Evolutionary conservation across 1,139 yeast species (phyloP).

Genomic region (Nakaseomyces nivariensis): DNA sequence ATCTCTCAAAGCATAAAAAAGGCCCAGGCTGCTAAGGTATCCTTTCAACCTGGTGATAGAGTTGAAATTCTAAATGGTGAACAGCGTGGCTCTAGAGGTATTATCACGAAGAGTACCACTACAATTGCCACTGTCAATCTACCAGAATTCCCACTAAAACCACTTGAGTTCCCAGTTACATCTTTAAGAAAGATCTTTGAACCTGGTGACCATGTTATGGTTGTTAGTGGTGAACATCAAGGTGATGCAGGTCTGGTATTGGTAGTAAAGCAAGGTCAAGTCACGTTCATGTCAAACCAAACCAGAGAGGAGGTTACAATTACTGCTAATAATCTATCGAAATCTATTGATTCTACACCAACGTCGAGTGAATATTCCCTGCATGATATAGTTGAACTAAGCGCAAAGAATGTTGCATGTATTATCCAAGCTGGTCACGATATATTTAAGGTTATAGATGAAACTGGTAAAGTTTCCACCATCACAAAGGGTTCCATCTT

Average conservation of each 20-base stretch:
- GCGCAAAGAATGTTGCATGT: constrained; percentile 81
- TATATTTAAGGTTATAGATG: constrained; percentile 67
- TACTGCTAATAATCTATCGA: constrained; percentile 77
- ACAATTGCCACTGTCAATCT: constrained; percentile 36
- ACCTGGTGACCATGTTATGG: constrained; percentile 93
- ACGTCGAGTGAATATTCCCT: constrained; percentile 69
- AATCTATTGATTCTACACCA: constrained; percentile 64
- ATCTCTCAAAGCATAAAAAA: constrained; percentile 76
- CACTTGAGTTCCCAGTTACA: constrained; percentile 64
- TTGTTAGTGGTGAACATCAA: constrained; percentile 79
- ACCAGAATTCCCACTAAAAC: constrained; percentile 37
- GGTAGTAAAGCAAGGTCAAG: constrained; percentile 70
- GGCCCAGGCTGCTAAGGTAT: constrained; percentile 43
- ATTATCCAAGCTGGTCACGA: constrained; percentile 85
- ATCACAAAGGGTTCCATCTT: constrained; percentile 75
- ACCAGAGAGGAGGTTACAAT: constrained; percentile 82
- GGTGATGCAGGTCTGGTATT: constrained; percentile 96
- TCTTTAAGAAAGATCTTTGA: constrained; percentile 77
- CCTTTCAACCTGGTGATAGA: constrained; percentile 87
- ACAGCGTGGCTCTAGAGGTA: constrained; percentile 82
- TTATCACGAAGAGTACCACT: constrained; percentile 47
- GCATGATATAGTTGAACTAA: constrained; percentile 83
- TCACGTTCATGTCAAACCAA: constrained; percentile 81
- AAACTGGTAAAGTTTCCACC: constrained; percentile 68
- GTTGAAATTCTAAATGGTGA: constrained; percentile 91